These are phyloP conservation scores for Xylariaceae sp. DNA, from an alignment of 2,329 filamentous ascomycete species.

Conservation along the genomic window DNA sequence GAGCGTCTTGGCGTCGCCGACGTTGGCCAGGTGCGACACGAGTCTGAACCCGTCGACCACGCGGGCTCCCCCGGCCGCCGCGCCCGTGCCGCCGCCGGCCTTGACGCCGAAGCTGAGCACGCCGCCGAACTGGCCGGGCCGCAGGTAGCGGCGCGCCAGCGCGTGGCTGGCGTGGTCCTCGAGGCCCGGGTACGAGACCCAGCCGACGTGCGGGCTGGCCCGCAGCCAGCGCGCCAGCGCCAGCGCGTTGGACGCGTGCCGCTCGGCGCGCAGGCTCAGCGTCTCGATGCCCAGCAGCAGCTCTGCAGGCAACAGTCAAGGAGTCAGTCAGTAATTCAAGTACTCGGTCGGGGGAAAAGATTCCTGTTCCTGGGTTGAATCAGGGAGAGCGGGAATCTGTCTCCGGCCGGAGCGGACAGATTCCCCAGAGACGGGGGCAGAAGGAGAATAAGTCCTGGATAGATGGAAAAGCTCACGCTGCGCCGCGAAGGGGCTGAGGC, in stretches of 20 bases:
- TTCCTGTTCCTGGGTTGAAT: too few relatives aligned
- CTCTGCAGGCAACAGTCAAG: too few relatives aligned
- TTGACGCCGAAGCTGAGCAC: too few relatives aligned
- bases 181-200: slow-evolving; percentile 91
- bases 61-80: slow-evolving; percentile 71
- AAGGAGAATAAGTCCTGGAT: too few relatives aligned
- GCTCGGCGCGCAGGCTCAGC: slow-evolving; percentile 74
- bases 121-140: slow-evolving; percentile 74
- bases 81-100: slow-evolving; percentile 89
- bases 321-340: too few relatives aligned
- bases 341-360: too few relatives aligned
- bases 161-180: slow-evolving; percentile 73
- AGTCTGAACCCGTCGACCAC: slow-evolving; percentile 93
- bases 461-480: too few relatives aligned
- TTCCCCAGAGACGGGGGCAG: too few relatives aligned
- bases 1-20: slow-evolving; percentile 90
- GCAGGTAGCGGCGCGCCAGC: slow-evolving; percentile 79
- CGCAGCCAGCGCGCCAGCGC: slow-evolving; percentile 77
- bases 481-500: slow-evolving; percentile 82
- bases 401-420: too few relatives aligned
- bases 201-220: slow-evolving; percentile 73
- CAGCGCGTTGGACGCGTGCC: slow-evolving; percentile 78
- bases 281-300: slow-evolving; percentile 86
- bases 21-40: slow-evolving; percentile 92
- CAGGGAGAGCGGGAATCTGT: too few relatives aligned